These are phyloP conservation scores for Ceratocystis cubensis DNA, from an alignment of 2,329 filamentous ascomycete species.

Conservation along the genomic window DNA sequence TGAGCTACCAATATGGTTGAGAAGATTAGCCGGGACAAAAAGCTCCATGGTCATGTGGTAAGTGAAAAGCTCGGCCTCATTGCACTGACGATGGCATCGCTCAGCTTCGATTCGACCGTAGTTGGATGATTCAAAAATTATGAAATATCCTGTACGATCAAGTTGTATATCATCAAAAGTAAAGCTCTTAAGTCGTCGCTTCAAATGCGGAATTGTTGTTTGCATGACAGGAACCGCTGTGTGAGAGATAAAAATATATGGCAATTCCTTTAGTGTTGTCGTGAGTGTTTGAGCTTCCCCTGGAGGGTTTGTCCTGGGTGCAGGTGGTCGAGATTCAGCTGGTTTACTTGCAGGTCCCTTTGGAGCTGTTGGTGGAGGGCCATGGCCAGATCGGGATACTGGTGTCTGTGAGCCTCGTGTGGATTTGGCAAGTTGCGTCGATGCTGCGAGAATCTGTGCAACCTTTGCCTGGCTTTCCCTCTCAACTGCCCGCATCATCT, in stretches of 20 bases:
- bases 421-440: conserved; percentile 18
- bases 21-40: conserved; percentile 29
- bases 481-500: conserved; percentile 62
- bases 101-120: conserved; percentile 68
- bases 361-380: conserved; percentile 71
- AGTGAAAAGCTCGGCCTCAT: conserved; percentile 77
- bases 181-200: conserved; percentile 75
- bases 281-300: conserved; percentile 56
- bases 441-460: conserved; percentile 20
- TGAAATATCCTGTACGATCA: conserved; percentile 79
- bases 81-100: conserved; percentile 63
- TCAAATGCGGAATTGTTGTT: conserved; percentile 78
- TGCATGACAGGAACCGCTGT: conserved; percentile 75
- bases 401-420: conserved; percentile 23
- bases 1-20: conserved; percentile 19
- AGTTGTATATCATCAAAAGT: conserved; percentile 68
- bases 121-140: conserved; percentile 72
- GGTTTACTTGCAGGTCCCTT: conserved; percentile 60
- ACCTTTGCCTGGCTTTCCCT: conserved; percentile 51
- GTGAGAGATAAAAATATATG: conserved; percentile 84
- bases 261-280: conserved; percentile 59
- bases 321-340: conserved; percentile 51
- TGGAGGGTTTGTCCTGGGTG: conserved; percentile 40
- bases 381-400: conserved; percentile 29
- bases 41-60: conserved; percentile 87